phyloP scores from a whole-genome alignment of 257 asterid genomes.

The Solanum ossicruentum region DNA sequence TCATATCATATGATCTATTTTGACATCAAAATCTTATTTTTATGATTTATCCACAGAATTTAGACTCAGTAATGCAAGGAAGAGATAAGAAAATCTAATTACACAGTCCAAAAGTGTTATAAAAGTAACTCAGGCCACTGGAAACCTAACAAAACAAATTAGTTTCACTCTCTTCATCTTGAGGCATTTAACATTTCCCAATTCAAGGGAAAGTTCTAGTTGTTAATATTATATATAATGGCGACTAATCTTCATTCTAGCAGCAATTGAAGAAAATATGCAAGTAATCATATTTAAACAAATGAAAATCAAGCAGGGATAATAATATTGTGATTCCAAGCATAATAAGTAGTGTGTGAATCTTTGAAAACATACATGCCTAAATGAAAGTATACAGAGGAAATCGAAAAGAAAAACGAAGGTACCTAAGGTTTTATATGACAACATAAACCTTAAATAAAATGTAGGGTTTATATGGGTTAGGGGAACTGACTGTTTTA shows the following conservation, averaged over 20 bases:
- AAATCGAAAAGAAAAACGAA: not conserved
- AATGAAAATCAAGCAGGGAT: not conserved
- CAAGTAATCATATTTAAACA: not conserved
- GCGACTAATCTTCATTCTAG: not conserved
- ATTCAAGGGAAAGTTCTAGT: not conserved
- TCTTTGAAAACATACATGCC: not conserved
- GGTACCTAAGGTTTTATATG: not conserved
- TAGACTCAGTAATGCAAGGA: not conserved
- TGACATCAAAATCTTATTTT: not conserved
- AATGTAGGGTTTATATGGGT: not conserved
- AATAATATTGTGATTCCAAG: not conserved
- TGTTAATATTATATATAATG: not conserved
- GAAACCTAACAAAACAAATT: not conserved
- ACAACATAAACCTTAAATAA: not conserved
- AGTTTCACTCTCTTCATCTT: too few relatives aligned
- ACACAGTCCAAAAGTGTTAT: not conserved
- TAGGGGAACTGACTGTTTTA: slow-evolving; percentile 29
- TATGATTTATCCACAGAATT: not conserved
- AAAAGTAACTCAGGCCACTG: not conserved
- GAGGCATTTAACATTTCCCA: too few relatives aligned
- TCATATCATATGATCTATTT: not conserved
- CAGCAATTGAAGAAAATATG: not conserved
- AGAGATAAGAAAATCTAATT: not conserved
- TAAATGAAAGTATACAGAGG: not conserved
- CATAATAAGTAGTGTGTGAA: not conserved